Evolutionary conservation across 768 basidiomycete genomes (phyloP).

Genomic region (Tylopilus rubrobrunneus): DNA sequence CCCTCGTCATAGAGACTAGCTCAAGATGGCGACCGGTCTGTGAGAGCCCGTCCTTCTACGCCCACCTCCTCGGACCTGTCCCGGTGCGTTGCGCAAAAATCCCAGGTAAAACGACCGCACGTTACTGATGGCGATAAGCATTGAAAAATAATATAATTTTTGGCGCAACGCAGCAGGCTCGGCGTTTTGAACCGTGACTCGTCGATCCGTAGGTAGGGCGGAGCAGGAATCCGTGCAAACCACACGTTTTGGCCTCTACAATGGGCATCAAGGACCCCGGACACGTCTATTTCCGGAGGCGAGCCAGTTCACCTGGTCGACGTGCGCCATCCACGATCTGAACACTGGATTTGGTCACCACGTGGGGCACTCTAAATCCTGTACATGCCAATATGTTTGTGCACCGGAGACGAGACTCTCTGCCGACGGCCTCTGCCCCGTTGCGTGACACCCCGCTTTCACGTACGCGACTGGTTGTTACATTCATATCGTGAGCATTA

Average conservation of each 20-base stretch:
- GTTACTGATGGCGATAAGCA: slow-evolving; percentile 2
- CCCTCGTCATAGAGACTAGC: not conserved
- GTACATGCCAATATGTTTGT: slow-evolving; percentile 11
- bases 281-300: slow-evolving; percentile 1
- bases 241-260: not conserved
- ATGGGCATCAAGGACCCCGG: slow-evolving; percentile 23
- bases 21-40: slow-evolving; percentile 8
- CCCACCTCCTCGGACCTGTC: slow-evolving; percentile 22
- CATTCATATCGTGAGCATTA: slow-evolving; percentile 18
- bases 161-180: slow-evolving; percentile 14
- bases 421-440: slow-evolving; percentile 18
- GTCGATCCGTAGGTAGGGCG: slow-evolving; percentile 19
- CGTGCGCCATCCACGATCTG: not conserved
- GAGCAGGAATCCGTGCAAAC: not conserved
- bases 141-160: slow-evolving; percentile 11
- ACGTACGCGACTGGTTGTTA: slow-evolving; percentile 18
- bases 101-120: slow-evolving; percentile 9
- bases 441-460: slow-evolving; percentile 23
- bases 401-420: slow-evolving; percentile 18
- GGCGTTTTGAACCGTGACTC: slow-evolving; percentile 9
- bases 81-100: slow-evolving; percentile 4
- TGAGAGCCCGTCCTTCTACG: not conserved
- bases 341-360: slow-evolving; percentile 7
- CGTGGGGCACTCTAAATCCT: slow-evolving; percentile 11
- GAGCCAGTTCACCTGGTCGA: slow-evolving; percentile 22